These are phyloP conservation scores for Hygrophoropsis aurantiaca DNA, from an alignment of 768 basidiomycete species.

Conservation along the genomic window DNA sequence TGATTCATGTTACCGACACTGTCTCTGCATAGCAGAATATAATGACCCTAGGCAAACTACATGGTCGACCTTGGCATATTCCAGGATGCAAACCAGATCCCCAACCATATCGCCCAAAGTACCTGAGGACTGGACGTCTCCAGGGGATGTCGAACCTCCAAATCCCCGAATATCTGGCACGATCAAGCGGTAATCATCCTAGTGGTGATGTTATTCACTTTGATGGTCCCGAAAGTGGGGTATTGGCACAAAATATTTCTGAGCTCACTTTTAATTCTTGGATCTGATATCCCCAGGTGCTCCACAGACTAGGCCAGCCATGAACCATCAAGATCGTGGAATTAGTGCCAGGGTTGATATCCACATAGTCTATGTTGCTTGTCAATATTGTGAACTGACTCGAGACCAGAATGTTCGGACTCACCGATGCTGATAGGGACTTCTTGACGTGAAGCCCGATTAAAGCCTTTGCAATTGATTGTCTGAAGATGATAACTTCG, in stretches of 20 bases:
- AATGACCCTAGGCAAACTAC: conserved; percentile 65
- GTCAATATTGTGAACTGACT: neutral
- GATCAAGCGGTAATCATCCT: conserved; percentile 64
- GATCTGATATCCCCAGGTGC: conserved; percentile 72
- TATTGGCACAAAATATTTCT: too few species aligned
- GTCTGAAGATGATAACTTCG: conserved; percentile 31
- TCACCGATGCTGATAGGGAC: conserved; percentile 48
- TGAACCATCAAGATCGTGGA: conserved; percentile 67
- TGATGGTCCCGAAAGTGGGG: too few species aligned
- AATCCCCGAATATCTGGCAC: conserved; percentile 71
- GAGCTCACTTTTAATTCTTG: conserved; percentile 54
- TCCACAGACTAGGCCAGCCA: conserved; percentile 81
- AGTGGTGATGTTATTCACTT: conserved; percentile 1
- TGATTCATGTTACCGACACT: neutral
- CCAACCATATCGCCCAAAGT: conserved; percentile 59
- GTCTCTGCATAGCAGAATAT: neutral
- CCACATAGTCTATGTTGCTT: conserved; percentile 51
- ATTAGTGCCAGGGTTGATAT: conserved; percentile 55
- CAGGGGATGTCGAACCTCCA: conserved; percentile 64
- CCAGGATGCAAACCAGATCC: conserved; percentile 64
- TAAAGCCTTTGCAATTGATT: conserved; percentile 42
- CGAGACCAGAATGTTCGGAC: conserved; percentile 15
- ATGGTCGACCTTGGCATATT: conserved; percentile 45
- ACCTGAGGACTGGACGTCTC: conserved; percentile 57
- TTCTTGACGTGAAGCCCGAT: conserved; percentile 30